Conservation (phyloP, 2,329 filamentous ascomycete species). For the Penicillium rolfsii region DNA sequence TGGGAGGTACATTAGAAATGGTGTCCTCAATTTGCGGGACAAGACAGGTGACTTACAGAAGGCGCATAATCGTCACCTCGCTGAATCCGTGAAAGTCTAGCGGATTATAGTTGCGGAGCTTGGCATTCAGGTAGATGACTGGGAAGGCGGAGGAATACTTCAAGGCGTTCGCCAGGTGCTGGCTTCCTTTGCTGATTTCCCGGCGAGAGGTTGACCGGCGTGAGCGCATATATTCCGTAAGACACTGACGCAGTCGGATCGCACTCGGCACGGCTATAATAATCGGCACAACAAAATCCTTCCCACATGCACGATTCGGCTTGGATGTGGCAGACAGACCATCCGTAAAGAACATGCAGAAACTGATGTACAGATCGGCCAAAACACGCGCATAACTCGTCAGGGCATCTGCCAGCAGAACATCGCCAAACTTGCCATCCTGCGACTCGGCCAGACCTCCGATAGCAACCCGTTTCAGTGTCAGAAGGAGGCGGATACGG, state of each 20-base stretch:
- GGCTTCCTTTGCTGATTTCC: slow-evolving; percentile 70
- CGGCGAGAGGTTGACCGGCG: slow-evolving; percentile 53
- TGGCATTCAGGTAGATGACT: slow-evolving; percentile 77
- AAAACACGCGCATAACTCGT: slow-evolving; percentile 94
- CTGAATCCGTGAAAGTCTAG: slow-evolving; percentile 54
- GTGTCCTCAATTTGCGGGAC: not conserved
- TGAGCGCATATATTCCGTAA: slow-evolving; percentile 83
- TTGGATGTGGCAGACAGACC: slow-evolving; percentile 74
- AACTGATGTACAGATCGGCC: slow-evolving; percentile 82
- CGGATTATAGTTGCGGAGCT: slow-evolving; percentile 67
- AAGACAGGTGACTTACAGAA: slow-evolving; percentile 50
- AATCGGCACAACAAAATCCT: slow-evolving; percentile 76
- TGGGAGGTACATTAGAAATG: slow-evolving; percentile 41
- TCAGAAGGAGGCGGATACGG: slow-evolving; percentile 73
- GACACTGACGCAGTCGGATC: slow-evolving; percentile 87
- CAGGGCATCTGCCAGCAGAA: slow-evolving; percentile 88
- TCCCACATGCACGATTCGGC: slow-evolving; percentile 81
- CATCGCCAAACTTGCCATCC: slow-evolving; percentile 93
- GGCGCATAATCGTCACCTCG: slow-evolving; percentile 58
- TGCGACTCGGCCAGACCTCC: slow-evolving; percentile 84
- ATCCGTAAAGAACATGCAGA: slow-evolving; percentile 85
- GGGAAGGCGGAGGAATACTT: slow-evolving; percentile 97
- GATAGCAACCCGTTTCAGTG: slow-evolving; percentile 75
- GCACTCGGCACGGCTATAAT: slow-evolving; percentile 80
- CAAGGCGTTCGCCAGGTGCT: slow-evolving; percentile 88